These are phyloP conservation scores for Aspergillus baeticus DNA, from an alignment of 495 filamentous ascomycete genomes.

Conservation along the genomic window DNA sequence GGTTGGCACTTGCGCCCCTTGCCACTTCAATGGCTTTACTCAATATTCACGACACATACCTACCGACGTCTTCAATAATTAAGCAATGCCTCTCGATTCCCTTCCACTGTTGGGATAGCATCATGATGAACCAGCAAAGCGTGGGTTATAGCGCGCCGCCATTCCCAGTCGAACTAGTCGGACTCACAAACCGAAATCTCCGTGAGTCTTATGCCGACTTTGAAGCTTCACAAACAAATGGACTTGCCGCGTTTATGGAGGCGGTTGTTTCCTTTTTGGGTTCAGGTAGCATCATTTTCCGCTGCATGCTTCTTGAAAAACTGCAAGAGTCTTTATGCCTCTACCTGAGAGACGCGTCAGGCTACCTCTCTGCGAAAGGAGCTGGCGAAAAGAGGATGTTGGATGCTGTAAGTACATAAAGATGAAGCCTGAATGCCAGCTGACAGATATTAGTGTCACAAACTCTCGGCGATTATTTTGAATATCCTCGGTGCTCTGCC, in stretches of 20 bases:
- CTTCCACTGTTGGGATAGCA: conserved; percentile 21
- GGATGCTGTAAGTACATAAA: conserved; percentile 36
- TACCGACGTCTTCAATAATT: conserved; percentile 34
- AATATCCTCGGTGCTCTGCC: conserved; percentile 36
- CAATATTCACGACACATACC: conserved; percentile 20
- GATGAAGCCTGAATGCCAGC: conserved; percentile 1
- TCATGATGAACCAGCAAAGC: not conserved
- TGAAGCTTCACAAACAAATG: conserved; percentile 18
- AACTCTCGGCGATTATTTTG: conserved; percentile 34
- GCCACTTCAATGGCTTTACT: conserved; percentile 45
- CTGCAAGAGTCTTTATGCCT: conserved; percentile 30
- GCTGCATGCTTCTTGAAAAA: conserved; percentile 30
- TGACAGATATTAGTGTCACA: conserved; percentile 34
- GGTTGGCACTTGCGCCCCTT: conserved; percentile 69
- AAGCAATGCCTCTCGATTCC: conserved; percentile 34
- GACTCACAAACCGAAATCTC: conserved; percentile 26
- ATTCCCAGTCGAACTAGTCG: conserved; percentile 31
- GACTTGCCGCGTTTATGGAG: conserved; percentile 38
- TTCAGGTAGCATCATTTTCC: conserved; percentile 30
- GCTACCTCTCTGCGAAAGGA: conserved; percentile 27
- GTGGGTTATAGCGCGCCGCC: not conserved
- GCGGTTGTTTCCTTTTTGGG: conserved; percentile 40
- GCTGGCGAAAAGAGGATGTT: conserved; percentile 36
- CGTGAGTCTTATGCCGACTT: conserved; percentile 32
- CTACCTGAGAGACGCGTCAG: conserved; percentile 35